phyloP scores from a whole-genome alignment of 2,329 filamentous ascomycete species.

The Monosporascus sp. region DNA sequence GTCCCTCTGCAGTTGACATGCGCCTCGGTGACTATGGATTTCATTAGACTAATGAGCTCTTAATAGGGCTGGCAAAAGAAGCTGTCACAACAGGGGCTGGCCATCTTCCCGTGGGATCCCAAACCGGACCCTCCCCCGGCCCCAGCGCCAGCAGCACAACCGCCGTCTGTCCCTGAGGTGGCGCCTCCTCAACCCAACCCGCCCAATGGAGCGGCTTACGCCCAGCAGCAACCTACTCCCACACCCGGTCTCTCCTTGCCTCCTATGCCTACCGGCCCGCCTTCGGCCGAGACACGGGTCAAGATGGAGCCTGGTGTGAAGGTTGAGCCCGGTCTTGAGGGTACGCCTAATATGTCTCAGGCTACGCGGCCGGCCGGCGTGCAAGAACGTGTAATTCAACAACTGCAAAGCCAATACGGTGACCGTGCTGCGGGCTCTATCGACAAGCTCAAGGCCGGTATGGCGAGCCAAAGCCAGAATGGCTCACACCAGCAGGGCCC shows the following conservation, averaged over 20 bases:
- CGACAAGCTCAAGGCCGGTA: slow-evolving; percentile 51
- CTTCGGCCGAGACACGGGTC: slow-evolving; percentile 28
- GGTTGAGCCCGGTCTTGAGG: slow-evolving; percentile 39
- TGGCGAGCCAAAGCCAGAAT: slow-evolving; percentile 23
- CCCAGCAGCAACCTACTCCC: slow-evolving; percentile 21
- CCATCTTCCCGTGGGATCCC: slow-evolving; percentile 93
- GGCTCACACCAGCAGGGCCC: slow-evolving; percentile 20
- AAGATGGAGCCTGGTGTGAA: slow-evolving; percentile 45
- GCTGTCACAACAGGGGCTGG: slow-evolving; percentile 77
- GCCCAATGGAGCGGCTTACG: slow-evolving; percentile 23
- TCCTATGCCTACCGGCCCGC: slow-evolving; percentile 15
- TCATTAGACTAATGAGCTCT: slow-evolving; percentile 10
- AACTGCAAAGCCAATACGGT: slow-evolving; percentile 57
- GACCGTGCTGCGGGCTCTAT: slow-evolving; percentile 61
- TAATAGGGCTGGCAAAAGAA: slow-evolving; percentile 88
- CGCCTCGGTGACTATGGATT: neutral
- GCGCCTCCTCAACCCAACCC: slow-evolving; percentile 13
- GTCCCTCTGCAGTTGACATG: neutral
- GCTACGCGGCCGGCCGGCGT: slow-evolving; percentile 35
- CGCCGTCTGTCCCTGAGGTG: slow-evolving; percentile 17
- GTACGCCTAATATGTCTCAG: slow-evolving; percentile 33
- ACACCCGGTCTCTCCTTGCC: slow-evolving; percentile 19
- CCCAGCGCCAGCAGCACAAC: slow-evolving; percentile 28
- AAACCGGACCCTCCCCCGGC: slow-evolving; percentile 58
- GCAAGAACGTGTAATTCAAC: slow-evolving; percentile 49